Evolutionary conservation across 176 grass and related monocot species (phyloP).

Genomic region (Phragmites australis): DNA sequence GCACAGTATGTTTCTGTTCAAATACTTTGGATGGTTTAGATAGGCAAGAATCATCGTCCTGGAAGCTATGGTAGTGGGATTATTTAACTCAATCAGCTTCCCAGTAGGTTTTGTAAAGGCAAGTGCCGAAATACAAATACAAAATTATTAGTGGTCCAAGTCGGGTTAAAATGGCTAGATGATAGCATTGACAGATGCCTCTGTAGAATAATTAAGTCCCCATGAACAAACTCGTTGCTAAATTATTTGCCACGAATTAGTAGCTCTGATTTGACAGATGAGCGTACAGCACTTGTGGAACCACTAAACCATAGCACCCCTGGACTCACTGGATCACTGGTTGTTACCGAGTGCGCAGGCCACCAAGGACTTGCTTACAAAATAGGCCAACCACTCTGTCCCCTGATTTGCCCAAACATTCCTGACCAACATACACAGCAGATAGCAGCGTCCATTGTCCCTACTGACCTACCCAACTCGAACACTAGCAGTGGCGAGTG

Average conservation of each 20-base stretch:
- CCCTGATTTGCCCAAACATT: not conserved
- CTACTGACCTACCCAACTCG: not conserved
- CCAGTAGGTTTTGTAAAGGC: not conserved
- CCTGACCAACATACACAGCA: not conserved
- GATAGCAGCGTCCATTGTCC: not conserved
- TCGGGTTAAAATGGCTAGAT: not conserved
- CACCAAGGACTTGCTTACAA: not conserved
- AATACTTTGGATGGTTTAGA: not conserved
- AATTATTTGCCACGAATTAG: not conserved
- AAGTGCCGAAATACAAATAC: not conserved
- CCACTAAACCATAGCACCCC: not conserved
- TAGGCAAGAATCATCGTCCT: not conserved
- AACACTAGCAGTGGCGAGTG: not conserved
- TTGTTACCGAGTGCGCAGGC: not conserved
- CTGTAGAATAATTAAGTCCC: not conserved
- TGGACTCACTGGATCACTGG: not conserved
- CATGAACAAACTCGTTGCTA: not conserved
- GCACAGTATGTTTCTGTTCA: not conserved
- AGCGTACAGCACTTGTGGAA: not conserved
- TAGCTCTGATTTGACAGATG: slow-evolving; percentile 15
- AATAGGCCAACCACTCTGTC: too few relatives aligned
- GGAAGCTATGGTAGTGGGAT: not conserved
- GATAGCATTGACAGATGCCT: not conserved
- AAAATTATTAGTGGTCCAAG: not conserved
- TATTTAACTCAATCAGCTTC: not conserved